These are phyloP conservation scores for Dioszegia aurantiaca DNA, from an alignment of 768 basidiomycete genomes.

Conservation along the genomic window DNA sequence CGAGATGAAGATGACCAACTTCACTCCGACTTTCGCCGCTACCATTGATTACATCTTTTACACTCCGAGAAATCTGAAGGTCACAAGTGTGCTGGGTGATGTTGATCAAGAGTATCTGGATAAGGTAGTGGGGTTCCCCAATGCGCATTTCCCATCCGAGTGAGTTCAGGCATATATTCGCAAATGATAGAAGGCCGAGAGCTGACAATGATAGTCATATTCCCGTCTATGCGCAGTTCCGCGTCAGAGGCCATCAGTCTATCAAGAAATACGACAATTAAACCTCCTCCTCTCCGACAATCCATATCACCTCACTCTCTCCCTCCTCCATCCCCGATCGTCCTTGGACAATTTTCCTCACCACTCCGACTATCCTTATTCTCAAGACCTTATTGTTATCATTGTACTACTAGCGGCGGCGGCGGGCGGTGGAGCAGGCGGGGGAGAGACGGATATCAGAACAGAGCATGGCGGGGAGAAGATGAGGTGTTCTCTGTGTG, in stretches of 20 bases:
- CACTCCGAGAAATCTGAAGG: constrained; percentile 66
- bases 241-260: constrained; percentile 30
- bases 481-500: constrained; percentile 1
- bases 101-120: constrained; percentile 80
- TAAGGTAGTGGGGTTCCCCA: constrained; percentile 93
- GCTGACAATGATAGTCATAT: constrained; percentile 41
- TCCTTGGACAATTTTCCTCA: background rate
- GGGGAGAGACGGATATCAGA: background rate
- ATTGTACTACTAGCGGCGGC: constrained; percentile 8
- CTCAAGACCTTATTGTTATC: background rate
- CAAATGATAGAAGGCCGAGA: no score
- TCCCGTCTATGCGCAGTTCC: constrained; percentile 47
- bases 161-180: constrained; percentile 56
- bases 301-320: background rate
- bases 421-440: background rate
- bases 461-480: background rate
- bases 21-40: constrained; percentile 80
- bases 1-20: constrained; percentile 78
- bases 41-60: constrained; percentile 95
- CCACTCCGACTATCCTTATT: background rate
- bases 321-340: background rate
- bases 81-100: constrained; percentile 81
- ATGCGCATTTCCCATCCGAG: constrained; percentile 95
- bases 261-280: constrained; percentile 11
- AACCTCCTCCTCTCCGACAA: background rate